Evolutionary conservation across 768 basidiomycete genomes (phyloP).

Genomic region (Suillus subluteus): DNA sequence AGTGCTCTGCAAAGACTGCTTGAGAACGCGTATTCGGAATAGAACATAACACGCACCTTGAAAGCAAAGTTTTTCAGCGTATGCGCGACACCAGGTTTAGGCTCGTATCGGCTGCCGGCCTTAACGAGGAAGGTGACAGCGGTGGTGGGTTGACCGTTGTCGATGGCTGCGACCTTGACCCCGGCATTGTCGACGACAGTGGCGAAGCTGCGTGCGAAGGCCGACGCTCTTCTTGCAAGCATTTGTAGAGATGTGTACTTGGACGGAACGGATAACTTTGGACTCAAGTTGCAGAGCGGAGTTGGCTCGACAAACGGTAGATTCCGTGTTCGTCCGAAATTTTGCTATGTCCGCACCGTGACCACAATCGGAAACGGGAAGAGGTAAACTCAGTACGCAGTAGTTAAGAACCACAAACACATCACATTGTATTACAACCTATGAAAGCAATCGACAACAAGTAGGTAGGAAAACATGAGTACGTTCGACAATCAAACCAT

Average conservation of each 20-base stretch:
- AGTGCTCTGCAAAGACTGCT: conserved; percentile 67
- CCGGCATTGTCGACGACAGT: conserved; percentile 80
- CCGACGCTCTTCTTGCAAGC: conserved; percentile 66
- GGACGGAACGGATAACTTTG: conserved; percentile 17
- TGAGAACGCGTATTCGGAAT: background rate
- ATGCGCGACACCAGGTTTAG: conserved; percentile 89
- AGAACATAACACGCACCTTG: conserved; percentile 67
- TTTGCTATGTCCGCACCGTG: conserved; percentile 11
- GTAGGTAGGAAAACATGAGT: conserved; percentile 3
- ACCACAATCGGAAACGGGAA: background rate
- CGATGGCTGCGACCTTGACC: conserved; percentile 84
- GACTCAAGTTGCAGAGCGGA: conserved; percentile 23
- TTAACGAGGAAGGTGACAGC: conserved; percentile 90
- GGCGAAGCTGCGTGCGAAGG: conserved; percentile 74
- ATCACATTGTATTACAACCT: background rate
- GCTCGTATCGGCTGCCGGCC: conserved; percentile 89
- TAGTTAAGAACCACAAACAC: background rate
- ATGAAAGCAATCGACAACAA: conserved; percentile 2
- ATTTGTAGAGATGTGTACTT: conserved; percentile 44
- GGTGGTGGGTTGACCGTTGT: conserved; percentile 82
- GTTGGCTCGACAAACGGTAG: conserved; percentile 25
- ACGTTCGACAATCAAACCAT: conserved; percentile 2
- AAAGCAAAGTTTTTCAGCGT: conserved; percentile 98
- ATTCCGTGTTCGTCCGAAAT: conserved; percentile 33
- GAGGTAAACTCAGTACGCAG: background rate